Base-by-base conservation (phyloP, 2,329 filamentous ascomycete species). In the Cercospora sp. region DNA sequence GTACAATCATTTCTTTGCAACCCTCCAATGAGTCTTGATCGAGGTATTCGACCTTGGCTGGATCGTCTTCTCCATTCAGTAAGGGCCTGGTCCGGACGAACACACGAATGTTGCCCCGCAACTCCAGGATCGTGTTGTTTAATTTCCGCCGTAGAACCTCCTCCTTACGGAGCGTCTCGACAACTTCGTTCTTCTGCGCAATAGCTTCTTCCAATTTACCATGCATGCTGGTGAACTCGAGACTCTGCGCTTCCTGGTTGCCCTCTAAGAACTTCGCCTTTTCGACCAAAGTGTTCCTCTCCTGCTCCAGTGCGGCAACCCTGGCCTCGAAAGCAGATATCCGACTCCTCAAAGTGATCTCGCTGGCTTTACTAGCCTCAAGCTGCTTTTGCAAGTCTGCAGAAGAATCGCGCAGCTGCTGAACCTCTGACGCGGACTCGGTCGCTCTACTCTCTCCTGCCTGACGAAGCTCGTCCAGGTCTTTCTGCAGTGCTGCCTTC, bases 21-120 rank as follows among this genome's bases (percentile, higher is more conserved):
- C 97, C 95, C 68, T 92, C 92, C 16, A 91, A 87, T 40, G 83
- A 78, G 65, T 78, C 77, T 59, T 68, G 65, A 73, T 98, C 90
- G 0, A 94, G 93, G 72, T 92, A 97, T 2, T 87, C 84, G 71
- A 98, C 91, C 61, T 88, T 87, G 3, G 94, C 93, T 12, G 88
- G 84, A 26, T 89, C 85, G 6, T 89, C 89, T 8, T 80, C 80
- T 66, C 91, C 89, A 0, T 82, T 79, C 23, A 91, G 83, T 0
- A 90, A 83, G 1, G 95, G 95, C 48, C 96, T 90, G 30, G 98
- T 94, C 78, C 95, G 89, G 77, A 94, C 98, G 88, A 99, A 99
- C 72, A 99, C 95, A 20, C 95, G 91, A 75, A 99, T 99, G 77
- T 99, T 99, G 75, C 95, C 95, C 79, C 97, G 97, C 68, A 99